phyloP scores from a whole-genome alignment of 2,329 filamentous ascomycete genomes.

The Amesomyces nigricolor region DNA sequence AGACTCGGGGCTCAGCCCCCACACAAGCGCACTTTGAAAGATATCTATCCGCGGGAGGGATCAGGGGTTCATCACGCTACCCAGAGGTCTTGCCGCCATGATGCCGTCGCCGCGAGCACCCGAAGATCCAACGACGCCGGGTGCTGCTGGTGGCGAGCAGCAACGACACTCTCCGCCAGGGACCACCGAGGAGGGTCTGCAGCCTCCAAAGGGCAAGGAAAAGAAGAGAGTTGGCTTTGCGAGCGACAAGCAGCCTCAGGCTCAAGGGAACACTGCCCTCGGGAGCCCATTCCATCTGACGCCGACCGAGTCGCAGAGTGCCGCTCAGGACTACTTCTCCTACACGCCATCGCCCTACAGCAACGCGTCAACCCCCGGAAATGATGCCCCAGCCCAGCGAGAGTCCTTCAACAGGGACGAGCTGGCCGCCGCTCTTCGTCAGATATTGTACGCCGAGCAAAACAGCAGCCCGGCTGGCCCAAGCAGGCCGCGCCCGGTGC shows the following conservation, averaged over 20 bases:
- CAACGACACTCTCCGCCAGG: slow-evolving; percentile 2
- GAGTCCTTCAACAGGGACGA: slow-evolving; percentile 27
- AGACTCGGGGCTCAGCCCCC: background rate
- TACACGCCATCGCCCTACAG: slow-evolving; percentile 15
- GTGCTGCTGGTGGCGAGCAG: background rate
- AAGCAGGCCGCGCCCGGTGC: slow-evolving; percentile 26
- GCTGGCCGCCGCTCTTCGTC: slow-evolving; percentile 25
- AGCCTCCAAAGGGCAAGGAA: slow-evolving; percentile 23
- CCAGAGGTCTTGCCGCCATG: background rate
- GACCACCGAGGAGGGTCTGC: background rate
- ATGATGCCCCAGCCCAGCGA: slow-evolving; percentile 16
- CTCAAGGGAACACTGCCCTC: slow-evolving; percentile 6
- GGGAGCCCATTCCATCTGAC: slow-evolving; percentile 15
- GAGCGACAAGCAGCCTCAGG: slow-evolving; percentile 16
- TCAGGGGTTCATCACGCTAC: background rate
- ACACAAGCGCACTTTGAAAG: background rate
- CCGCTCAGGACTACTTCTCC: slow-evolving; percentile 24
- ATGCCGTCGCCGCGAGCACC: slow-evolving; percentile 19
- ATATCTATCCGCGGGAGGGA: background rate
- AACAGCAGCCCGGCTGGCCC: slow-evolving; percentile 18
- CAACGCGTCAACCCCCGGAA: slow-evolving; percentile 12
- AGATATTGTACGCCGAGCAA: slow-evolving; percentile 25
- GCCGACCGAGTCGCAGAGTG: slow-evolving; percentile 14
- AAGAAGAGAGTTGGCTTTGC: slow-evolving; percentile 30
- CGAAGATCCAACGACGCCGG: slow-evolving; percentile 2